Conservation (phyloP, 164 flowering plant species). For the Piper longum region DNA sequence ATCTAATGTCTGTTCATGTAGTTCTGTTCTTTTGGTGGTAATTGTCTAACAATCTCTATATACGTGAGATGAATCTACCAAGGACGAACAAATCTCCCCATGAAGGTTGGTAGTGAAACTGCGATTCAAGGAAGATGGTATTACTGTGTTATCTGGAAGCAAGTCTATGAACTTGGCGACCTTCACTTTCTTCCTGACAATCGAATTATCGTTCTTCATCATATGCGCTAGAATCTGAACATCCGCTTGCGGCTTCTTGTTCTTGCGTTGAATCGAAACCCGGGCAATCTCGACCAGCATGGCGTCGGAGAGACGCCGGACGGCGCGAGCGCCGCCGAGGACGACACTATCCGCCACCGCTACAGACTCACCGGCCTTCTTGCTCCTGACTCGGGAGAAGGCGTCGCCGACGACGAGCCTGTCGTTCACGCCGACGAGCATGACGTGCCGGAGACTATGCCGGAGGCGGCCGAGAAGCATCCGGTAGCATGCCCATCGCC, state of each 20-base stretch:
- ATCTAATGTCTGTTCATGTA: no score
- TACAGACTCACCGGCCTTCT: conserved; percentile 33
- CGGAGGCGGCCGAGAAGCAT: conserved; percentile 74
- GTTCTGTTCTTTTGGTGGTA: no score
- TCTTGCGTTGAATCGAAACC: conserved; percentile 38
- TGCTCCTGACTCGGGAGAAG: conserved; percentile 36
- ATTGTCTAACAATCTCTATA: conserved; percentile 45
- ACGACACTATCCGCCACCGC: conserved; percentile 17
- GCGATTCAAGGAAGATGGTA: background rate
- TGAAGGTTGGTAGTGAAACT: conserved; percentile 16
- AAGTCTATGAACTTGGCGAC: conserved; percentile 24
- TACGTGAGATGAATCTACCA: conserved; percentile 36
- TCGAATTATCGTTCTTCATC: conserved; percentile 7
- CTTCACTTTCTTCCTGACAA: conserved; percentile 26
- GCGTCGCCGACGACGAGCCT: conserved; percentile 42
- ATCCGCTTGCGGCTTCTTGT: conserved; percentile 39
- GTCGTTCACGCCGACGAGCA: conserved; percentile 41
- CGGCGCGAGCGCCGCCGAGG: conserved; percentile 60
- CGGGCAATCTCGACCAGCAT: conserved; percentile 59
- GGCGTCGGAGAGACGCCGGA: conserved; percentile 41
- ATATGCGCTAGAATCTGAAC: conserved; percentile 50
- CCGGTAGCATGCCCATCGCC: conserved; percentile 86
- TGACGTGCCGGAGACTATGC: conserved; percentile 53
- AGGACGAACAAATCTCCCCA: conserved; percentile 34
- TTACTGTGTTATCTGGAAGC: conserved; percentile 24